Evolutionary conservation across 1,139 yeast species (phyloP), one percentile per base, ranked within the genome.

Genomic region (Suhomyces choctaworum): DNA sequence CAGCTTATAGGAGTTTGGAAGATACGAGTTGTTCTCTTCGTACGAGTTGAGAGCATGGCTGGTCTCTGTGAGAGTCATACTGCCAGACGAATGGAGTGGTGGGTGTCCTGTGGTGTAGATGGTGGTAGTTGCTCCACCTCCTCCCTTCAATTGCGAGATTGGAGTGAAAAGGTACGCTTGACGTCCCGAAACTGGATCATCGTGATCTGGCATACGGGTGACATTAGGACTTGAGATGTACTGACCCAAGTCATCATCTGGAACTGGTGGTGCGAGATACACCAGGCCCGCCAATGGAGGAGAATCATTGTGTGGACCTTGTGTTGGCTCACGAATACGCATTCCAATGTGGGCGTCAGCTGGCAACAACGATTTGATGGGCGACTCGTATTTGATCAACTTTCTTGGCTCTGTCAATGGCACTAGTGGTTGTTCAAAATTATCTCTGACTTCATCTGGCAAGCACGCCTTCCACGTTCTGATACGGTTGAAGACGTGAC

Each of bases 391-490:
- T 54, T 80, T 80, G 54, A 80, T 80, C 54, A 84, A 71, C 45
- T 84, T 79, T 51, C 95, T 76, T 2, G 80, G 77, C 45, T 70
- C 76, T 36, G 48, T 58, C 41, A 70, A 58, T 7, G 73, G 73
- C 21, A 70, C 58, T 27, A 82, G 81, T 47, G 94, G 90, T 31
- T 88, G 88, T 57, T 92, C 97, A 37, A 81, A 84, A 33, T 78
- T 74, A 44, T 85, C 90, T 53, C 97, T 79, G 25, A 90, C 86
- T 56, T 90, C 98, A 60, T 92, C 98, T 0, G 98, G 98, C 47
- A 92, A 74, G 66, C 98, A 92, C 4, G 97, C 97, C 60, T 88
- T 92, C 98, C 98, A 92, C 1, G 98, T 92, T 55, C 97, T 78
- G 52, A 92, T 92, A 56, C 94, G 83, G 64, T 92, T 92, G 69